phyloP scores from a whole-genome alignment of 345 rosid species.

The Conringia planisiliqua region DNA sequence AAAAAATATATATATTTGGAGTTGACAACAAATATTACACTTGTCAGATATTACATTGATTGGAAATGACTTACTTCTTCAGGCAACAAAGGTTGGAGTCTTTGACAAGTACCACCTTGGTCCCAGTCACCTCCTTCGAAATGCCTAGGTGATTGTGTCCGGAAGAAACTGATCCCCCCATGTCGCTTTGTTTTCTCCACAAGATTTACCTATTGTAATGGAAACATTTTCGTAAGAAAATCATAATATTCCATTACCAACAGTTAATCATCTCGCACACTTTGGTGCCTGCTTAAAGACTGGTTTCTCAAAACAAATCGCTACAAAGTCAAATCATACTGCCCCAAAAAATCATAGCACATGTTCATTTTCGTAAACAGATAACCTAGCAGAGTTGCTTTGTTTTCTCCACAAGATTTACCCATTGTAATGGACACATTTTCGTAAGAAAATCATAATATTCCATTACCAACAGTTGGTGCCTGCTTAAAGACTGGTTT shows the following conservation, averaged over 20 bases:
- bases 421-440: slow-evolving; percentile 24
- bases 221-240: neutral
- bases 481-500: neutral
- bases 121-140: slow-evolving; percentile 99
- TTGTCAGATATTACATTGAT: neutral
- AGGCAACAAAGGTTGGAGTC: slow-evolving; percentile 47
- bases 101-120: slow-evolving; percentile 89
- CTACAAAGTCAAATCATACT: neutral
- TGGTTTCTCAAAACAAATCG: neutral
- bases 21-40: neutral
- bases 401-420: slow-evolving; percentile 43
- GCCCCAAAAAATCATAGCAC: neutral
- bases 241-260: neutral
- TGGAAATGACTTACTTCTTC: slow-evolving; percentile 49
- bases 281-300: neutral
- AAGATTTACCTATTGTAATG: slow-evolving; percentile 38
- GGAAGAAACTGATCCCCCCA: slow-evolving; percentile 52
- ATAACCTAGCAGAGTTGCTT: slow-evolving; percentile 22
- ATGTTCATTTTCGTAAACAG: neutral
- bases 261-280: neutral
- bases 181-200: slow-evolving; percentile 46
- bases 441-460: neutral
- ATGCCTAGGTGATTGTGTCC: slow-evolving; percentile 91
- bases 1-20: neutral
- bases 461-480: neutral